These are phyloP conservation scores for Solanum paucissectum DNA, from an alignment of 257 asterid genomes.

Conservation along the genomic window DNA sequence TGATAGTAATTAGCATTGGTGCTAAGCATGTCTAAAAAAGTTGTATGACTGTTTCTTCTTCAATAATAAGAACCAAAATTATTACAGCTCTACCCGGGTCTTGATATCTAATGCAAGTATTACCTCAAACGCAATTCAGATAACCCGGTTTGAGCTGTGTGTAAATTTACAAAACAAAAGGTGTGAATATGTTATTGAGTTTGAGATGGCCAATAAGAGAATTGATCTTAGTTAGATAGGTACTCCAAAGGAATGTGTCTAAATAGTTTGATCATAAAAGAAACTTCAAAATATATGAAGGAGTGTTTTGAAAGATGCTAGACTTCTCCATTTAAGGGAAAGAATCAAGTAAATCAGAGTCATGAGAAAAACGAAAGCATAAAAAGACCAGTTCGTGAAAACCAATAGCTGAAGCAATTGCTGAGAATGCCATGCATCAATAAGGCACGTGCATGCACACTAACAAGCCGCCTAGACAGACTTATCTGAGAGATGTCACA, in stretches of 20 bases:
- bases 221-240: neutral
- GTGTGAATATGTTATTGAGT: neutral
- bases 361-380: neutral
- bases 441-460: neutral
- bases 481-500: neutral
- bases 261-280: neutral
- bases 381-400: neutral
- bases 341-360: neutral
- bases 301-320: neutral
- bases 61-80: neutral
- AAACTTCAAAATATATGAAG: neutral
- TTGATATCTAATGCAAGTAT: neutral
- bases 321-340: neutral
- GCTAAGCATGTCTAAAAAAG: neutral
- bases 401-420: neutral
- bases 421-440: neutral
- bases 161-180: neutral
- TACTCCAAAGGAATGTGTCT: neutral
- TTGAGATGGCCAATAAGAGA: neutral
- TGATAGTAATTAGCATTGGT: neutral
- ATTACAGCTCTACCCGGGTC: neutral
- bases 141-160: neutral
- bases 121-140: neutral
- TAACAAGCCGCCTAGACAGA: neutral
- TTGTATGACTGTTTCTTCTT: neutral